Base-by-base conservation (phyloP, 1,284 basidiomycete genomes). In the Apiotrichum domesticum region DNA sequence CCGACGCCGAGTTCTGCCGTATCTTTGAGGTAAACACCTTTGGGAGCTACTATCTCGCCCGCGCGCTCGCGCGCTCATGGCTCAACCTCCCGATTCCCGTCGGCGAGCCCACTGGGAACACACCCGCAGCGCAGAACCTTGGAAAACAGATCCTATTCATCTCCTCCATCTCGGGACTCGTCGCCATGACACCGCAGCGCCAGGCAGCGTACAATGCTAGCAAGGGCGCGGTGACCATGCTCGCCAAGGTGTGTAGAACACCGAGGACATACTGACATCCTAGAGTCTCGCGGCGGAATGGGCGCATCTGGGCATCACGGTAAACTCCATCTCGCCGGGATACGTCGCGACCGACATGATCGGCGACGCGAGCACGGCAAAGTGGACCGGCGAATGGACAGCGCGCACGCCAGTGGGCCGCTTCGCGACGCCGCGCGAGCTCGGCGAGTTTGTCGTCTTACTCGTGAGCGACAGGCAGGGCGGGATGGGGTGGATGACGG, bases 291-390 rank as follows among this genome's bases (percentile, higher is more conserved):
- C 76, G 0, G 73, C 63, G 6, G 76, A 78, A 63, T 78, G 76
- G 76, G 71, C 73, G 0, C 55, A 67, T 21, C 63, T 67, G 35
- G 75, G 74, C 5, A 65, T 78, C 43, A 56, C 61, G 0, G 70
- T 78, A 59, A 78, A 77, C 65, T 59, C 64, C 2, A 61, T 77
- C 41, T 75, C 74, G n/a, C 76, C 76, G 1, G 71, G 75, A 6
- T 77, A 77, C 65, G 71, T 77, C 29, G 46, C 59, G 4, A 77
- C 76, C 4, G 76, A 78, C 52, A 78, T 78, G 76, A 75, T 74
- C 35, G 64, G 66, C 60, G 62, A 67, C 48, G 62, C 55, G 44
- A 53, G 57, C 33, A 60, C 63, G 39, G 42, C 56, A 45, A 55
- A 55, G 2, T 75, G 66, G 66, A 64, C 63, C 10, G 39, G 52